These are phyloP conservation scores for Encephalitozoon hellem DNA, from an alignment of 371 early-diverging fungal species.

Conservation along the genomic window DNA sequence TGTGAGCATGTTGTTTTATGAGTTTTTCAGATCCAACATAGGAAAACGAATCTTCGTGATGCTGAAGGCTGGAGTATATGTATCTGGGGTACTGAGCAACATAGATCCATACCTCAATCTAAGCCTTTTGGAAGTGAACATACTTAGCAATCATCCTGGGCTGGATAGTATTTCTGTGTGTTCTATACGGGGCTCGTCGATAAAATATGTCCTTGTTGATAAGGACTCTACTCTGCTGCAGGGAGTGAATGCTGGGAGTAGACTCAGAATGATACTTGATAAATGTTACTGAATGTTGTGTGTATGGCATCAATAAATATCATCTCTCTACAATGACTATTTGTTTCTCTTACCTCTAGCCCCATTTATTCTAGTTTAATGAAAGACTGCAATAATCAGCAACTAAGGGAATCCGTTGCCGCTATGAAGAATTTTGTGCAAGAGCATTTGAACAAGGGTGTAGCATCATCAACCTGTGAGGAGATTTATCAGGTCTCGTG, in stretches of 20 bases:
- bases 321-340: background rate
- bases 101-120: conserved; percentile 96
- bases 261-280: conserved; percentile 3
- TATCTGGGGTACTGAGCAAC: conserved; percentile 77
- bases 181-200: conserved; percentile 38
- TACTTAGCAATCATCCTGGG: conserved; percentile 61
- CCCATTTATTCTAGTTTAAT: background rate
- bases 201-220: conserved; percentile 28
- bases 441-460: background rate
- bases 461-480: background rate
- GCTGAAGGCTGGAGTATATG: conserved; percentile 86
- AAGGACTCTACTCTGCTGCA: background rate
- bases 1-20: conserved; percentile 77
- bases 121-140: conserved; percentile 68
- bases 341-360: background rate
- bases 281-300: background rate
- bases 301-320: background rate
- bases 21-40: conserved; percentile 93
- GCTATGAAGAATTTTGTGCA: background rate
- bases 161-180: background rate
- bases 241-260: conserved; percentile 17
- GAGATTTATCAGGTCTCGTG: background rate
- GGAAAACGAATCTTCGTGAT: conserved; percentile 85
- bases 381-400: background rate
- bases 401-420: background rate